Evolutionary conservation across 345 rosid genomes (phyloP).

Genomic region (Murraya paniculata): DNA sequence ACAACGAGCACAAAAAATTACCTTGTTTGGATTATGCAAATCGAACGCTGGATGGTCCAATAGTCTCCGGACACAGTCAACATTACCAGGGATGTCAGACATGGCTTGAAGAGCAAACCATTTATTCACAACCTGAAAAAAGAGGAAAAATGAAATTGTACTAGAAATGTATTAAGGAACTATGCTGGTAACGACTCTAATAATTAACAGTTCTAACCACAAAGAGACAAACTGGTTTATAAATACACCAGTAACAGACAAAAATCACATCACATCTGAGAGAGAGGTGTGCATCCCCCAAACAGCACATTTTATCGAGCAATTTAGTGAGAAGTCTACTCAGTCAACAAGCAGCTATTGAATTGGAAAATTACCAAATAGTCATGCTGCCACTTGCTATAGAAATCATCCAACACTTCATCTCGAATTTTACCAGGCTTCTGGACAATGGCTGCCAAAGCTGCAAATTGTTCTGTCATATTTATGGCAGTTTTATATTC

Average conservation of each 20-base stretch:
- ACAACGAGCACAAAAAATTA: slow-evolving; percentile 5
- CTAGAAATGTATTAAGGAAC: neutral
- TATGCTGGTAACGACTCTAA: neutral
- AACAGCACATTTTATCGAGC: neutral
- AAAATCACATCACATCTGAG: neutral
- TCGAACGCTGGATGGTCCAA: slow-evolving; percentile 84
- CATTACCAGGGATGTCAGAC: slow-evolving; percentile 82
- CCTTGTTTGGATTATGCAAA: slow-evolving; percentile 93
- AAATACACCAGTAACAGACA: neutral
- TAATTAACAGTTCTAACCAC: neutral
- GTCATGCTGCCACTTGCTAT: slow-evolving; percentile 80
- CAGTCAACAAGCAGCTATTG: neutral
- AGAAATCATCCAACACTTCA: slow-evolving; percentile 78
- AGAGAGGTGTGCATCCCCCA: neutral
- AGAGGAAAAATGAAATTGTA: slow-evolving; percentile 3
- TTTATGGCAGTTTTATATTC: slow-evolving; percentile 85
- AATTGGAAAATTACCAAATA: slow-evolving; percentile 56
- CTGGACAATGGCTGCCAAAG: slow-evolving; percentile 85
- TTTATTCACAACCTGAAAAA: slow-evolving; percentile 81
- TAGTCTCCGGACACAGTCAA: slow-evolving; percentile 74
- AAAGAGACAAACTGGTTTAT: neutral
- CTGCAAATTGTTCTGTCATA: slow-evolving; percentile 91
- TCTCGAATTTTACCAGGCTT: slow-evolving; percentile 77
- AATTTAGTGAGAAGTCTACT: neutral
- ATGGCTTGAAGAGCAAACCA: slow-evolving; percentile 95